These are phyloP conservation scores for Uronychia setigera DNA, from an alignment of 73 alveolate species.

Conservation along the genomic window DNA sequence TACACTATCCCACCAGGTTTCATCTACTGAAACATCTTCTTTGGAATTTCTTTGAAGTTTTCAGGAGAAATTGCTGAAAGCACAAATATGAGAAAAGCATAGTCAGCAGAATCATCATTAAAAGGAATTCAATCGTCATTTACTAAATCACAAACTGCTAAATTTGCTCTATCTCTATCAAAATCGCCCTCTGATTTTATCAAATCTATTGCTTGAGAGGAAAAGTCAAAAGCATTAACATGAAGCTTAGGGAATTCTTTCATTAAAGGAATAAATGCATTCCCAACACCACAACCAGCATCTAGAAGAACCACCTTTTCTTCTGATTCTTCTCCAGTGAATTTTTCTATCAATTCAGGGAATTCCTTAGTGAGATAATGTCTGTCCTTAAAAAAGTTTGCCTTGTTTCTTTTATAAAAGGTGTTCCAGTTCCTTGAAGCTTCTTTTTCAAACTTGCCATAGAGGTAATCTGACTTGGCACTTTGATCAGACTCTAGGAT, in stretches of 20 bases:
- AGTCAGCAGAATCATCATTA: slow-evolving; percentile 67
- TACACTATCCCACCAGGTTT: slow-evolving; percentile 90
- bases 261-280: slow-evolving; percentile 88
- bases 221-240: slow-evolving; percentile 90
- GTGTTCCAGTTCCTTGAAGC: slow-evolving; percentile 89
- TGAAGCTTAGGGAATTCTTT: slow-evolving; percentile 54
- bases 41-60: slow-evolving; percentile 62
- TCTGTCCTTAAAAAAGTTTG: slow-evolving; percentile 89
- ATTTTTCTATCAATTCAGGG: slow-evolving; percentile 59
- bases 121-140: slow-evolving; percentile 57
- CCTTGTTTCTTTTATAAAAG: slow-evolving; percentile 84
- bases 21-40: slow-evolving; percentile 73
- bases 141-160: slow-evolving; percentile 76
- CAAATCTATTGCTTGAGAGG: slow-evolving; percentile 82
- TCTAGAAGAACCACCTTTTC: slow-evolving; percentile 15
- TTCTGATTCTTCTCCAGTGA: background rate
- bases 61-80: slow-evolving; percentile 92
- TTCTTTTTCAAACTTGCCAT: slow-evolving; percentile 70
- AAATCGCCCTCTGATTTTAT: slow-evolving; percentile 70
- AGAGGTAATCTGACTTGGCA: slow-evolving; percentile 46
- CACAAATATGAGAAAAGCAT: slow-evolving; percentile 82
- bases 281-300: slow-evolving; percentile 97
- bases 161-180: slow-evolving; percentile 64
- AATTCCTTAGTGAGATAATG: slow-evolving; percentile 88
- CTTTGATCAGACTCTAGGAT: slow-evolving; percentile 62